Conservation (phyloP, 305 asterid species). For the Fraxinus xanthoxyloides region DNA sequence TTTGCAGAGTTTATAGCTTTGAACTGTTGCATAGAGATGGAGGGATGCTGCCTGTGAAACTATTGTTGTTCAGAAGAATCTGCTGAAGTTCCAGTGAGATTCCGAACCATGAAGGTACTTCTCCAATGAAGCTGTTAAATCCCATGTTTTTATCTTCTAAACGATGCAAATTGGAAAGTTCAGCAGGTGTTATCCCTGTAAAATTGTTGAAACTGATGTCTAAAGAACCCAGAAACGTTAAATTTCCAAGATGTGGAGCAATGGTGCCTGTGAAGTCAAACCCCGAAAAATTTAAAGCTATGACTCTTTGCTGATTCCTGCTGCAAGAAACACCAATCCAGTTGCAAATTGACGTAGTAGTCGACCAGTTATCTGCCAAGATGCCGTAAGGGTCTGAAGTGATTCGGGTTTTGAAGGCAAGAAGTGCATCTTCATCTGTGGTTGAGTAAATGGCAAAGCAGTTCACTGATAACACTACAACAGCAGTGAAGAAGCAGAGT, state of each 20-base stretch:
- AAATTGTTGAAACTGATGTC: constrained; percentile 24
- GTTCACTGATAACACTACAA: neutral
- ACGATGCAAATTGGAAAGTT: constrained; percentile 21
- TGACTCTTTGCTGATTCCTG: neutral
- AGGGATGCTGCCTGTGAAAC: constrained; percentile 26
- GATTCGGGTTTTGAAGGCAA: constrained; percentile 15
- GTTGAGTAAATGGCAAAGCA: neutral
- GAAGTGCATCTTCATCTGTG: constrained; percentile 22
- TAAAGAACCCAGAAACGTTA: neutral
- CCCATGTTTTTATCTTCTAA: constrained; percentile 5
- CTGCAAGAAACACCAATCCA: constrained; percentile 35
- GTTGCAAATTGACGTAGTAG: constrained; percentile 12
- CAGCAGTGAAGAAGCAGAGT: neutral
- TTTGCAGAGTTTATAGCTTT: constrained; percentile 1
- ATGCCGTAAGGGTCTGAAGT: constrained; percentile 25
- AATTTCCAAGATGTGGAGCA: neutral
- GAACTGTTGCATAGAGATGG: constrained; percentile 17
- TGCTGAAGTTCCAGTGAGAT: constrained; percentile 10
- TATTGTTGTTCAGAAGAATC: constrained; percentile 10
- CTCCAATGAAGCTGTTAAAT: constrained; percentile 19
- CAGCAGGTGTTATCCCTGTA: constrained; percentile 8
- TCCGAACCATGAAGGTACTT: constrained; percentile 17
- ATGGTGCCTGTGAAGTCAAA: constrained; percentile 23
- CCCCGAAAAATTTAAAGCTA: constrained; percentile 13
- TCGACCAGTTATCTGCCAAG: constrained; percentile 23